These are phyloP conservation scores for Solanum ossicruentum DNA, from an alignment of 257 asterid species.

Conservation along the genomic window DNA sequence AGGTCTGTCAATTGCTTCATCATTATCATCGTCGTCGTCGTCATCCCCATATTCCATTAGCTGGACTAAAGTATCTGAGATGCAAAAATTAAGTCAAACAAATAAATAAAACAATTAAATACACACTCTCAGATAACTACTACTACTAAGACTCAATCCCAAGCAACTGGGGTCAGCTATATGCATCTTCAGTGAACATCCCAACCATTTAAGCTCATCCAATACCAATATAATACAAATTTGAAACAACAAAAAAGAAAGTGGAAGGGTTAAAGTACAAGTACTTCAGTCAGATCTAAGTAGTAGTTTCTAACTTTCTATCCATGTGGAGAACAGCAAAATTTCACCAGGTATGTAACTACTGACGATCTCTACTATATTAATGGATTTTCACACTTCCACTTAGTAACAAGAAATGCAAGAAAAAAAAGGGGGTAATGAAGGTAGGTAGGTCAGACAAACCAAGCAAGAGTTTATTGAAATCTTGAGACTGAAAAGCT, in stretches of 20 bases:
- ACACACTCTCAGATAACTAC: neutral
- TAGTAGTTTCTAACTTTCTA: neutral
- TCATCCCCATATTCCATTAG: constrained; percentile 95
- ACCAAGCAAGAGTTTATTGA: neutral
- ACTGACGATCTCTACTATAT: neutral
- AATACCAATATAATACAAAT: neutral
- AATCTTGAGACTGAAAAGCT: neutral
- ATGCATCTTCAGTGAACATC: neutral
- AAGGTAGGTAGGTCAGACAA: neutral
- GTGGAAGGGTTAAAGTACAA: neutral
- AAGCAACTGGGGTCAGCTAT: neutral
- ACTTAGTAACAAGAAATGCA: neutral
- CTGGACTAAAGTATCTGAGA: constrained; percentile 64
- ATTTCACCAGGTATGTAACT: neutral
- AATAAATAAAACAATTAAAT: neutral
- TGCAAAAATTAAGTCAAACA: neutral
- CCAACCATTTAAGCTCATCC: neutral
- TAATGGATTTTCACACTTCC: neutral
- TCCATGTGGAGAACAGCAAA: neutral
- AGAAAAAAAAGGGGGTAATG: neutral
- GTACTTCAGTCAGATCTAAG: neutral
- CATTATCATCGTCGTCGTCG: constrained; percentile 44
- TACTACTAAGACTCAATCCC: neutral
- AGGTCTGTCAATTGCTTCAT: constrained; percentile 7
- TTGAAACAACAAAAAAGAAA: neutral